Base-by-base conservation (phyloP, 2,329 filamentous ascomycete species). In the Aschersonia sp. region DNA sequence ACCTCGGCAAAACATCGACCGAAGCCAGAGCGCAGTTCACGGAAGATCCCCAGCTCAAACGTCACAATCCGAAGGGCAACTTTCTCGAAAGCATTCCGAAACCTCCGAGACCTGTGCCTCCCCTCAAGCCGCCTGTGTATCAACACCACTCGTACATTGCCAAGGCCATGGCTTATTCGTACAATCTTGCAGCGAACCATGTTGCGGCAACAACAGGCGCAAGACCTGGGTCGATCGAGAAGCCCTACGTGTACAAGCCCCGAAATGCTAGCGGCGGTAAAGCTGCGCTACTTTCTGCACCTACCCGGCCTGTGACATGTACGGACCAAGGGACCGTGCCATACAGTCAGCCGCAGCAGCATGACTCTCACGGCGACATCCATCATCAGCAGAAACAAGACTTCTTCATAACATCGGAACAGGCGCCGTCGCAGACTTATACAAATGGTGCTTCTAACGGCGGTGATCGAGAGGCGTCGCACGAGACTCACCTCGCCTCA, bases 1-100 rank as follows among this genome's bases (percentile, higher is more conserved):
- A 96, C 62, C 74, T 98, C 51, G 87, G 87, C 32, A 80, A 80
- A 61, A 78, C 76, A 28, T 97, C 91, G 29, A 96, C 91, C 5
- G 91, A 97, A 59, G 85, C 88, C 47, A 89, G 83, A 63, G 83
- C 89, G 30, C 88, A 94, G 61, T 98, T 92, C 65, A 94, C 89
- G 4, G 85, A 92, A 57, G 81, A 94, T 65, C 78, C 75, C 43
- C 53, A 58, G 6, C 72, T 65, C 9, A 72, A 65, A n/a, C 68
- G 69, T 44, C 74, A 87, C 62, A 86, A 87, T 51, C 67, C 73
- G 2, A 82, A 77, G 64, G 81, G 80, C 54, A 85, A 84, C 59
- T 89, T 84, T 63, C 63, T 89, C 59, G 82, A 87, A 44, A 81
- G 82, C 2, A 69, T 88, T 47, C 78, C 70, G 46, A 78, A 77